Conservation (phyloP, 2,329 filamentous ascomycete species). For the Pyrenophora graminea region DNA sequence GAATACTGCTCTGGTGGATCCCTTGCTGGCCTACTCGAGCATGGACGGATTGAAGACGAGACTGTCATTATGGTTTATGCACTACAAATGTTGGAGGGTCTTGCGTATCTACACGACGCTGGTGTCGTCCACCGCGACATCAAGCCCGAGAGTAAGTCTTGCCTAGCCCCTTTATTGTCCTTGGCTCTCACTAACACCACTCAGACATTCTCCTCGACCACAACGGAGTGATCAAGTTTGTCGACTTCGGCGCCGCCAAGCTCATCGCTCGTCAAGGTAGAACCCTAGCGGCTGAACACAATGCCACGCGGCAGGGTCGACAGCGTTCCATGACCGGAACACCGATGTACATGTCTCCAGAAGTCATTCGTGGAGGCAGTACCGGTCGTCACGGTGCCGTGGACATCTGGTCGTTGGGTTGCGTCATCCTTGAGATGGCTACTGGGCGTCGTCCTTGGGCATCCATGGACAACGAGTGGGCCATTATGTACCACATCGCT, state of each 20-base stretch:
- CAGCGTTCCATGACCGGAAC: slow-evolving; percentile 97
- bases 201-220: slow-evolving; percentile 89
- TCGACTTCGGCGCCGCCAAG: slow-evolving; percentile 97
- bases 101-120: slow-evolving; percentile 90
- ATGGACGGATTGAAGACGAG: slow-evolving; percentile 96
- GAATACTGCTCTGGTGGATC: slow-evolving; percentile 97
- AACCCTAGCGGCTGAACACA: slow-evolving; percentile 72
- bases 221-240: slow-evolving; percentile 98
- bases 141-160: slow-evolving; percentile 84
- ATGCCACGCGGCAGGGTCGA: slow-evolving; percentile 52
- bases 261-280: slow-evolving; percentile 93
- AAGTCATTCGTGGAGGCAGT: slow-evolving; percentile 86
- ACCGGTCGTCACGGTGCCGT: slow-evolving; percentile 79
- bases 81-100: slow-evolving; percentile 87
- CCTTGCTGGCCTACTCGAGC: slow-evolving; percentile 84
- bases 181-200: slow-evolving; percentile 1
- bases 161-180: not conserved
- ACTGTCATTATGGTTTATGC: slow-evolving; percentile 97
- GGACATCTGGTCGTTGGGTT: slow-evolving; percentile 95
- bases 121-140: slow-evolving; percentile 95
- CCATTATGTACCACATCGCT: slow-evolving; percentile 99
- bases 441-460: slow-evolving; percentile 94
- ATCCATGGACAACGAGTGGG: slow-evolving; percentile 97
- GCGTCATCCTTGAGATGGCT: slow-evolving; percentile 96
- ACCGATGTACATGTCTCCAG: slow-evolving; percentile 99